phyloP scores from a whole-genome alignment of 164 flowering plant species.

The Macadamia integrifolia region DNA sequence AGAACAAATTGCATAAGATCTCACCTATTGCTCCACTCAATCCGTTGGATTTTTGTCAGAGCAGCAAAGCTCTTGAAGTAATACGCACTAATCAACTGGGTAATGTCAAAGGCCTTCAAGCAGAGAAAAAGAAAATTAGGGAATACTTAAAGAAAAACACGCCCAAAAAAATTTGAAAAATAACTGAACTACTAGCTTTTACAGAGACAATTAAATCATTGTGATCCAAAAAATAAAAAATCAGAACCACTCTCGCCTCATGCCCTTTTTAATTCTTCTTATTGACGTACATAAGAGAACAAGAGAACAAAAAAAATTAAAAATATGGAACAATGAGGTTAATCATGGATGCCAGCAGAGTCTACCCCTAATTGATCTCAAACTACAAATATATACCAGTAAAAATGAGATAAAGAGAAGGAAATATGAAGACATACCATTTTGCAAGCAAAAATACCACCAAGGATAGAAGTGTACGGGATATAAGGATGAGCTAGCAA shows the following conservation, averaged over 20 bases:
- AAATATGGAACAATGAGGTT: no score
- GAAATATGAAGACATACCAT: constrained; percentile 39
- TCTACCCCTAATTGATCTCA: no score
- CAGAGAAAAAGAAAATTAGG: background rate
- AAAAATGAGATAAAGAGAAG: background rate
- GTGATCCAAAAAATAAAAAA: background rate
- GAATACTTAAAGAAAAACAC: no score
- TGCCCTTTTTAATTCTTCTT: no score
- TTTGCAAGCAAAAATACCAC: constrained; percentile 71
- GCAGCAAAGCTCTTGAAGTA: constrained; percentile 58
- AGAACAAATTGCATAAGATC: constrained; percentile 10
- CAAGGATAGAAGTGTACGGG: constrained; percentile 72
- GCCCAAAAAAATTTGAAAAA: no score
- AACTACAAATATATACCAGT: no score
- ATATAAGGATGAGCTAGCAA: constrained; percentile 63
- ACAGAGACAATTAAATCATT: no score
- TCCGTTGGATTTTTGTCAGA: constrained; percentile 65
- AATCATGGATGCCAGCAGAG: no score
- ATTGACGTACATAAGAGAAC: no score
- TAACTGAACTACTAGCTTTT: no score
- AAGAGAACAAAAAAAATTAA: no score
- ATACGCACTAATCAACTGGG: constrained; percentile 52
- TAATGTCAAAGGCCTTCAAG: constrained; percentile 62
- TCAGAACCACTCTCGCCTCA: background rate
- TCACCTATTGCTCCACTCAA: constrained; percentile 93